phyloP scores from a whole-genome alignment of 306 rosid genomes.

The Fagus crenata region DNA sequence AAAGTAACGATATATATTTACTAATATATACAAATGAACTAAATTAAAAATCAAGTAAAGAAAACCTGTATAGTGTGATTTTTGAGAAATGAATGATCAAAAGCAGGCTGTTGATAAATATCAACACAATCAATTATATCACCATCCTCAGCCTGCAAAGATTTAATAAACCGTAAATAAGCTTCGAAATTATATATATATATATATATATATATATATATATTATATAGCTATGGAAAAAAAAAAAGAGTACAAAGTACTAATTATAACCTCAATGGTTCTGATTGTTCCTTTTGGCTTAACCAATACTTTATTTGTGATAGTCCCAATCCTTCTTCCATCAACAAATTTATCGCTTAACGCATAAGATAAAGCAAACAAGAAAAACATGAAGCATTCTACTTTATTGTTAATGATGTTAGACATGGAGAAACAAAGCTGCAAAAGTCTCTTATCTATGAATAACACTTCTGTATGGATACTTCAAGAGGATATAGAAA shows the following conservation, averaged over 20 bases:
- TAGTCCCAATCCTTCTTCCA: background rate
- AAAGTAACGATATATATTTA: too few relatives aligned
- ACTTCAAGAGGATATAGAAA: background rate
- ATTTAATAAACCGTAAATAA: too few relatives aligned
- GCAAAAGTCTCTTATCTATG: background rate
- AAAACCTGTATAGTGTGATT: slow-evolving; percentile 30
- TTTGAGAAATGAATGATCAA: slow-evolving; percentile 30
- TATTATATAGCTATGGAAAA: too few relatives aligned
- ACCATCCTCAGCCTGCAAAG: slow-evolving; percentile 20
- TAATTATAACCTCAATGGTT: background rate
- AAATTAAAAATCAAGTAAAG: too few relatives aligned
- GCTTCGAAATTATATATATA: too few relatives aligned
- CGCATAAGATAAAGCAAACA: background rate
- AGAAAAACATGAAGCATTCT: background rate
- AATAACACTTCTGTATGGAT: background rate
- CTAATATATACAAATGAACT: too few relatives aligned
- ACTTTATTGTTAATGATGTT: background rate
- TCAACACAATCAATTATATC: slow-evolving; percentile 31
- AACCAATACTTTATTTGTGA: background rate
- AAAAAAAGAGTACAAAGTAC: background rate
- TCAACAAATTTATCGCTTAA: background rate
- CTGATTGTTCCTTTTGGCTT: background rate
- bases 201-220: too few relatives aligned
- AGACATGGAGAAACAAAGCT: background rate
- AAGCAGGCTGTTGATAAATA: slow-evolving; percentile 31